A percentile compares a stretch with the other conserved stretches of the same genome.
These are phyloP conservation scores for Lepiota venenata DNA, from an alignment of 768 basidiomycete species.

Conservation along the genomic window DNA sequence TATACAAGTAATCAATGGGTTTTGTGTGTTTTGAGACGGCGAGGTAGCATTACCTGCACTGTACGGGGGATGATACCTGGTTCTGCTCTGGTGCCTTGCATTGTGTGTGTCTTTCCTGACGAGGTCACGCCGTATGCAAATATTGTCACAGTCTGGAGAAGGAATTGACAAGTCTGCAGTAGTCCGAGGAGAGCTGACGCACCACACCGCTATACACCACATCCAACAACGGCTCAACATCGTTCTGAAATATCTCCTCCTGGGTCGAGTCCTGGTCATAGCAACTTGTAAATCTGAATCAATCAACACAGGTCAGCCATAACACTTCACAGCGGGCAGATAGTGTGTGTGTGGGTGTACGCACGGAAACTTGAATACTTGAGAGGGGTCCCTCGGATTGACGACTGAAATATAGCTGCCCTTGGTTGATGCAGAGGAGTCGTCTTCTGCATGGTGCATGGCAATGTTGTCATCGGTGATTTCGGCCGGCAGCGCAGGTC, in stretches of 20 bases:
- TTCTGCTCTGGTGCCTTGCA: slow-evolving; percentile 73
- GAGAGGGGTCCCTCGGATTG: slow-evolving; percentile 65
- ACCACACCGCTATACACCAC: slow-evolving; percentile 76
- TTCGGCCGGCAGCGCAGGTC: slow-evolving; percentile 64
- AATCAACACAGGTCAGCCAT: too few relatives aligned
- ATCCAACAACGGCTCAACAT: slow-evolving; percentile 77
- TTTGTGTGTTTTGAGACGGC: too few relatives aligned
- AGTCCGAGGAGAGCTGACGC: too few relatives aligned
- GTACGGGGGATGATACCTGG: slow-evolving; percentile 85
- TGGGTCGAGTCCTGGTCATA: slow-evolving; percentile 71
- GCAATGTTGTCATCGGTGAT: slow-evolving; percentile 58
- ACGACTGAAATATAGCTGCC: slow-evolving; percentile 57
- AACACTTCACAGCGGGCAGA: too few relatives aligned
- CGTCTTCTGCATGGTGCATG: slow-evolving; percentile 40
- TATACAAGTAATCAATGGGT: too few relatives aligned
- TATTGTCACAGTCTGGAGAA: slow-evolving; percentile 87
- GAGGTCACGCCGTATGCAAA: slow-evolving; percentile 92
- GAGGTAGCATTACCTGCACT: too few relatives aligned
- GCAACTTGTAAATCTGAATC: slow-evolving; percentile 77
- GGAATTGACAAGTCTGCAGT: too few relatives aligned
- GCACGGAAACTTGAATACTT: slow-evolving; percentile 79
- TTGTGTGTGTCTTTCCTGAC: slow-evolving; percentile 91
- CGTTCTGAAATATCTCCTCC: slow-evolving; percentile 71
- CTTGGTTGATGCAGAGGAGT: slow-evolving; percentile 24
- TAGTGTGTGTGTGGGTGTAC: slow-evolving; percentile 25